phyloP scores from a whole-genome alignment of 768 basidiomycete genomes.

The Plicaturopsis crispa region DNA sequence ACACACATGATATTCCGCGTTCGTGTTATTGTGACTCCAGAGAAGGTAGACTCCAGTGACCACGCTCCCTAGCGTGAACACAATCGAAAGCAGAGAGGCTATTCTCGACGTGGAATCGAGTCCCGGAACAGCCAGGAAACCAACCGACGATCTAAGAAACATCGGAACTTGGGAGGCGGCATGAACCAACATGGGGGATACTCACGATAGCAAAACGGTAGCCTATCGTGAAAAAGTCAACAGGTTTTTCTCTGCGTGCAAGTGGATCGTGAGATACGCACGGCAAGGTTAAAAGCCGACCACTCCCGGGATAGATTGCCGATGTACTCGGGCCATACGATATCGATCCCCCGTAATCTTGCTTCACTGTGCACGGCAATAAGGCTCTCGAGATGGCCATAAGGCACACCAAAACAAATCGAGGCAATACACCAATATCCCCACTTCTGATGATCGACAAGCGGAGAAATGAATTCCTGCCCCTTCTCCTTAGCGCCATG shows the following conservation, averaged over 20 bases:
- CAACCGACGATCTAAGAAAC: slow-evolving; percentile 1
- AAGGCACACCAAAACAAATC: background rate
- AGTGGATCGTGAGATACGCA: background rate
- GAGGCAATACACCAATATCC: background rate
- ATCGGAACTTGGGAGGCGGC: background rate
- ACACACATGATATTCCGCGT: slow-evolving; percentile 1
- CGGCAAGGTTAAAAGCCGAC: background rate
- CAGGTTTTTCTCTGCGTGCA: background rate
- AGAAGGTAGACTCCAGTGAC: slow-evolving; percentile 5
- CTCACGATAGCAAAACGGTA: slow-evolving; percentile 6
- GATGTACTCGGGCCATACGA: background rate
- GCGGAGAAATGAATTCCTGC: background rate
- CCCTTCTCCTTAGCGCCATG: background rate
- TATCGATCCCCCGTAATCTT: background rate
- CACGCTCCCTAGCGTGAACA: slow-evolving; percentile 5
- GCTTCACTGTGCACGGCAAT: background rate
- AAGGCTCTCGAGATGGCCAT: background rate
- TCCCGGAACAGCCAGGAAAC: slow-evolving; percentile 5
- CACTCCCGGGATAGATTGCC: background rate
- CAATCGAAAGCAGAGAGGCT: slow-evolving; percentile 4
- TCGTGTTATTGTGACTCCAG: slow-evolving; percentile 2
- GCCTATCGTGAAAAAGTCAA: slow-evolving; percentile 1
- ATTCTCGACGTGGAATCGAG: background rate
- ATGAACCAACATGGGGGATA: background rate
- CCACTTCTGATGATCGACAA: too few species aligned